A percentile compares a stretch with the other conserved stretches of the same genome.
These are phyloP conservation scores for Aspergillus hiratsukae DNA, from an alignment of 2,329 filamentous ascomycete genomes.

Conservation along the genomic window DNA sequence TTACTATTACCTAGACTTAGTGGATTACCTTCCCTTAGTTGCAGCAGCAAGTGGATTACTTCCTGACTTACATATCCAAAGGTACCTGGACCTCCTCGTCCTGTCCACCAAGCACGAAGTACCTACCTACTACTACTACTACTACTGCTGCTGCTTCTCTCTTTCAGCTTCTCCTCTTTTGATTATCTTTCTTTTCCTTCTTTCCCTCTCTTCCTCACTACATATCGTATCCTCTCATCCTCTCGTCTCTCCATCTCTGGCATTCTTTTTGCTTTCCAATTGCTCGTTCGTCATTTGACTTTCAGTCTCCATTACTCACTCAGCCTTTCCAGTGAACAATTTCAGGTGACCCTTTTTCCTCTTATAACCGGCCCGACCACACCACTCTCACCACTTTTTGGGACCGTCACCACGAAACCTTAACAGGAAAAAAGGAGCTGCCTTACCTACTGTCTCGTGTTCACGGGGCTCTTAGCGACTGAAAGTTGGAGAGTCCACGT, in stretches of 20 bases:
- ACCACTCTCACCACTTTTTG: constrained; percentile 3
- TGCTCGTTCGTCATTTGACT: constrained; percentile 1
- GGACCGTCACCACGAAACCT: background rate
- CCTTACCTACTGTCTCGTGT: background rate
- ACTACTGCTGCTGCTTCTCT: constrained; percentile 11
- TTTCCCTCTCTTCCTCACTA: constrained; percentile 7
- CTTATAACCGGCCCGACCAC: constrained; percentile 7
- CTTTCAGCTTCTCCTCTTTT: constrained; percentile 21
- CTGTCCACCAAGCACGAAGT: constrained; percentile 11
- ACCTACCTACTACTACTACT: background rate
- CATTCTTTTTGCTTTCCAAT: constrained; percentile 6
- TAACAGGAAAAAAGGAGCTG: background rate
- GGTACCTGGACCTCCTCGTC: constrained; percentile 19
- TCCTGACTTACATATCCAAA: background rate
- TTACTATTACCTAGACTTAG: background rate
- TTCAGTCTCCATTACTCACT: background rate
- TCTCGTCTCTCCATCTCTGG: constrained; percentile 5
- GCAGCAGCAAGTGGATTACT: background rate
- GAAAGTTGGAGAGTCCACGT: constrained; percentile 27
- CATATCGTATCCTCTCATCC: constrained; percentile 3
- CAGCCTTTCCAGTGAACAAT: background rate
- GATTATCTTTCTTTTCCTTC: constrained; percentile 12
- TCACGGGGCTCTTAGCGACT: constrained; percentile 23
- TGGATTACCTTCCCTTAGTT: background rate
- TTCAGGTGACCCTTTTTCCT: background rate